These are phyloP conservation scores for Aurinia saxatilis DNA, from an alignment of 345 rosid species.

Conservation along the genomic window DNA sequence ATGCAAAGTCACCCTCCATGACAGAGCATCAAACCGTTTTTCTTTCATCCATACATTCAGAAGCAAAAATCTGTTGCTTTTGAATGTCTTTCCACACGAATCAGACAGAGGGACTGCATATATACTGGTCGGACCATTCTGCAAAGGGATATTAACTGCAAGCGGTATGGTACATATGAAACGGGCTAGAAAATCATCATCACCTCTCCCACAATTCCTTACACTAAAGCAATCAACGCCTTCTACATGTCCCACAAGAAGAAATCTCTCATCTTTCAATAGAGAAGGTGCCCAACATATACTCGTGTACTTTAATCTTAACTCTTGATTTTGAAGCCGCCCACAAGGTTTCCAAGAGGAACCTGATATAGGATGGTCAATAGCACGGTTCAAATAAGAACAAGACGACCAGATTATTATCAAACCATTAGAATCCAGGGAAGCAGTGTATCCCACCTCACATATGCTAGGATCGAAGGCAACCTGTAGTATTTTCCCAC, in stretches of 20 bases:
- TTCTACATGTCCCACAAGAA: constrained; percentile 60
- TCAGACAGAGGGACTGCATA: constrained; percentile 48
- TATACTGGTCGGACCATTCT: constrained; percentile 56
- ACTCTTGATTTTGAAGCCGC: constrained; percentile 38
- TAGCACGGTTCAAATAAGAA: constrained; percentile 31
- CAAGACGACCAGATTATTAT: constrained; percentile 65
- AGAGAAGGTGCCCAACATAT: constrained; percentile 75
- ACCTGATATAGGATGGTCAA: constrained; percentile 38
- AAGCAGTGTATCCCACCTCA: constrained; percentile 52
- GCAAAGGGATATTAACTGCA: constrained; percentile 31
- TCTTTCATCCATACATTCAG: constrained; percentile 59
- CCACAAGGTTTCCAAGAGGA: constrained; percentile 60
- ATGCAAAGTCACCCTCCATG: constrained; percentile 70
- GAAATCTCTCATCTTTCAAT: constrained; percentile 45
- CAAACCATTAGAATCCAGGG: constrained; percentile 73
- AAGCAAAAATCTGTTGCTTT: constrained; percentile 52
- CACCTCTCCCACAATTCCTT: constrained; percentile 33
- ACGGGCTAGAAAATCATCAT: constrained; percentile 34
- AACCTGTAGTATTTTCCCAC: constrained; percentile 59
- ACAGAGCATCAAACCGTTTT: constrained; percentile 48
- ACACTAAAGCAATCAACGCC: constrained; percentile 89
- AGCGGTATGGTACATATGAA: constrained; percentile 67
- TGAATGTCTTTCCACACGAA: constrained; percentile 43
- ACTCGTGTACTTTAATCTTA: constrained; percentile 51
- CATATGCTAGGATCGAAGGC: constrained; percentile 48